phyloP scores from a whole-genome alignment of 2,329 filamentous ascomycete genomes.

The Aspergillus fructus region DNA sequence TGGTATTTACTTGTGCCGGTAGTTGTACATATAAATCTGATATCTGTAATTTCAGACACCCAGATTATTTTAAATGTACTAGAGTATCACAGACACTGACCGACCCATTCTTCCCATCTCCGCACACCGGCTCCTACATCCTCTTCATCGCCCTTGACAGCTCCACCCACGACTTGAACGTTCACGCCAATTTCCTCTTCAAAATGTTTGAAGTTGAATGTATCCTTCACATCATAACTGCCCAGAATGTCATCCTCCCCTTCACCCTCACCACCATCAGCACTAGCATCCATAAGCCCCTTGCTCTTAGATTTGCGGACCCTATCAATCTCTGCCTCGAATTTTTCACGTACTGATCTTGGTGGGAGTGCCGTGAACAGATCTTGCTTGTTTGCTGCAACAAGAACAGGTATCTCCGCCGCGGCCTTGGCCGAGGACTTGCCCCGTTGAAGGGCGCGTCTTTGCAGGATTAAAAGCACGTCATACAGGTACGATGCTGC shows the following conservation, averaged over 20 bases:
- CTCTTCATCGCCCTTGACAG: constrained; percentile 57
- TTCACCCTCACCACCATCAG: constrained; percentile 54
- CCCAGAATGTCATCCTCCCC: constrained; percentile 82
- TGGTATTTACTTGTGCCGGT: background rate
- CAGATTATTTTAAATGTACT: background rate
- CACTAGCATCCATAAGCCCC: constrained; percentile 77
- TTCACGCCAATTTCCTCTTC: constrained; percentile 73
- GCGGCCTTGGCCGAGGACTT: constrained; percentile 58
- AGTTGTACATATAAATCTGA: background rate
- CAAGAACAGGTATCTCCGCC: constrained; percentile 67
- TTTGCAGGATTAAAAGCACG: constrained; percentile 78
- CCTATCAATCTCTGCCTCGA: constrained; percentile 79
- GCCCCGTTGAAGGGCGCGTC: constrained; percentile 56
- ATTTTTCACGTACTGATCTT: constrained; percentile 67
- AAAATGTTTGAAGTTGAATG: constrained; percentile 79
- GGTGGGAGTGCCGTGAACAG: constrained; percentile 89
- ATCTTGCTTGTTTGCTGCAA: constrained; percentile 94
- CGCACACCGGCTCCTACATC: constrained; percentile 67
- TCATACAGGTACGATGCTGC: constrained; percentile 87
- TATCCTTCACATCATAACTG: constrained; percentile 73
- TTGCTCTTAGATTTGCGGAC: constrained; percentile 76
- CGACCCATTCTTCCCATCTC: constrained; percentile 91
- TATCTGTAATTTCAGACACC: background rate
- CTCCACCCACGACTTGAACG: constrained; percentile 73
- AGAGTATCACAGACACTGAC: constrained; percentile 61